Conservation (phyloP, 164 flowering plant species). For the Aristolochia contorta region DNA sequence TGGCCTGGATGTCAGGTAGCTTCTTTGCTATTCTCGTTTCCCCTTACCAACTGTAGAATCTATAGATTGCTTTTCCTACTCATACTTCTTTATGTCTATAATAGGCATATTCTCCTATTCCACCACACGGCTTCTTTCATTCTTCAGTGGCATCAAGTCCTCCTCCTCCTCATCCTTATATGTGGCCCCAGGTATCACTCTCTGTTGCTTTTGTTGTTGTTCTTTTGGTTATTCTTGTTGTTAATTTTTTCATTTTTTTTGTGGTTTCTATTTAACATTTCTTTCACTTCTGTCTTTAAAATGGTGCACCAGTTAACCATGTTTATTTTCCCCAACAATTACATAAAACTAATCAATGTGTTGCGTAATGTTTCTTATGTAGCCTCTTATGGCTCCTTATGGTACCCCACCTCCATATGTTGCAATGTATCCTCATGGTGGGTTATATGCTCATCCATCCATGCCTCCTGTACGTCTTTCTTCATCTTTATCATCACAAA, state of each 20-base stretch:
- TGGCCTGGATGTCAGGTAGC: conserved; percentile 90
- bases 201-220: not conserved
- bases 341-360: not conserved
- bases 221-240: not conserved
- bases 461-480: conserved; percentile 63
- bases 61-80: not conserved
- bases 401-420: conserved; percentile 96
- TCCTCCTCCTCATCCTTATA: conserved; percentile 75
- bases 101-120: conserved; percentile 89
- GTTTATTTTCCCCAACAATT: not conserved
- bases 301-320: not conserved
- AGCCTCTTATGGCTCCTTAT: conserved; percentile 95
- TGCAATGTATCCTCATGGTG: conserved; percentile 97
- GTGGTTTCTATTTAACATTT: not conserved
- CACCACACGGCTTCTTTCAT: conserved; percentile 63
- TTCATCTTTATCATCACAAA: conserved; percentile 1
- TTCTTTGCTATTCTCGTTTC: not conserved
- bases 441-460: conserved; percentile 83
- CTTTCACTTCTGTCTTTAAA: no score
- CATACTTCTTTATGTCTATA: conserved; percentile 4
- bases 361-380: conserved; percentile 16
- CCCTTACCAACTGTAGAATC: not conserved
- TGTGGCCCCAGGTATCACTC: conserved; percentile 81
- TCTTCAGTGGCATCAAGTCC: conserved; percentile 72
- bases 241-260: not conserved